Base-by-base conservation (phyloP, 306 rosid genomes). In the Inga laurina region DNA sequence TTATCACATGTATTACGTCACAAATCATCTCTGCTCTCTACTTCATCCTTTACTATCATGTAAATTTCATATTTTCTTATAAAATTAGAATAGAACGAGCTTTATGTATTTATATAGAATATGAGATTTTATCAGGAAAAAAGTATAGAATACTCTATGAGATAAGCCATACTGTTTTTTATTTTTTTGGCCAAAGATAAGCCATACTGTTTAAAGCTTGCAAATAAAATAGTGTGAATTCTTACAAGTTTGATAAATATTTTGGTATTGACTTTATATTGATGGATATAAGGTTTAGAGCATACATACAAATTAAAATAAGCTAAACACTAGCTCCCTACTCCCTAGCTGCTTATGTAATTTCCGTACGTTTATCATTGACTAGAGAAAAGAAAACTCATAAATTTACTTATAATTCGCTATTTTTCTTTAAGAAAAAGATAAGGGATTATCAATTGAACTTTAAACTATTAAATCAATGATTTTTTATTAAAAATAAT, bases 1-100 rank as follows among this genome's bases (percentile, higher is more conserved):
- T 24, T 27, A 24, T 86, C 89, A 87, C 56, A 64, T 86, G 86
- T 3, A 45, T 57, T 68, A 21, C 88, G 83, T 92, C 91, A 83
- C 65, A 74, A 35, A 79, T 87, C 79, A 44, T 32, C 16, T 11
- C 3, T 56, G 4, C 5, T 52, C 52, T 27, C 43, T 18, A 13
- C 13, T 24, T 79, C 62, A 37, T 51, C 30, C 18, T 51, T 70
- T n/a, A 79, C 22, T 49, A 5, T 67, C 32, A 21, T 51, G 15
- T 22, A 68, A 79, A 34, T 30, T 27, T 27, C 68, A 11, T 35
- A 62, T 27, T 19, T 61, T 24, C 39, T 39, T 39, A 64, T 13
- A 27, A 30, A 64, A 30, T 3, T 13, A 12, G 41, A 4, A 3
- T 27, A 12, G 21, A 4, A 3, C 27, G 39, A 24, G 39, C 19